Base-by-base conservation (phyloP, 2,329 filamentous ascomycete species). In the Diaporthe sp. region DNA sequence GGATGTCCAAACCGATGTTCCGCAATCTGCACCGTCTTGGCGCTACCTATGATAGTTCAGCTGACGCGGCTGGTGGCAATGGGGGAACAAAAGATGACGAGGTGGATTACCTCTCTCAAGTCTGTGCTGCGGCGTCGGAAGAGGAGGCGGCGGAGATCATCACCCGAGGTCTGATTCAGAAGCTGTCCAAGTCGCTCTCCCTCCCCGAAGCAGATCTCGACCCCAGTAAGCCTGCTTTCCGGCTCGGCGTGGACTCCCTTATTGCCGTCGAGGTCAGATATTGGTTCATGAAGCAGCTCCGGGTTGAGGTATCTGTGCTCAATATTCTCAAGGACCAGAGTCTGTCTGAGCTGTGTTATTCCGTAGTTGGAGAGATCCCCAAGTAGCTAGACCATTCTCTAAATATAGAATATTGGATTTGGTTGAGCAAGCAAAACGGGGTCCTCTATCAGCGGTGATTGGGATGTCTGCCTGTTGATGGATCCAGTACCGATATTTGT, bases 271-370 rank as follows among this genome's bases (percentile, higher is more conserved):
- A 79, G 40, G 75, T 80, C 30, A 75, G 78, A 17, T 71, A 77
- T 1, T 79, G 79, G 79, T n/a, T 80, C 33, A 45, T 76, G 30
- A 80, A 77, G 58, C 57, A 77, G 77, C 40, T 60, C 78, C 10
- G 75, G 75, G 28, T 77, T 1, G 77, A 81, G 35, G 57, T 80
- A 2, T 77, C 79, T 9, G 75, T 80, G 15, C 78, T 81, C 61
- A 78, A 80, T 45, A 87, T 90, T 45, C 40, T 72, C 9, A 57
- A 60, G 6, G 38, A 58, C 19, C 30, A 30, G 19, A 61, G 25
- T 28, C 45, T 72, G n/a, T 45, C 60, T 64, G 60, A 64, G 25
- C 40, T 64, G 40, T 64, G 40, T n/a, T 47, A 22, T 9, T 64
- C 60, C 0, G 40, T 64, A 17, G 40, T 33, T 45, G 35, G n/a